These are phyloP conservation scores for Penicillium fimorum DNA, from an alignment of 495 filamentous ascomycete genomes.

Conservation along the genomic window DNA sequence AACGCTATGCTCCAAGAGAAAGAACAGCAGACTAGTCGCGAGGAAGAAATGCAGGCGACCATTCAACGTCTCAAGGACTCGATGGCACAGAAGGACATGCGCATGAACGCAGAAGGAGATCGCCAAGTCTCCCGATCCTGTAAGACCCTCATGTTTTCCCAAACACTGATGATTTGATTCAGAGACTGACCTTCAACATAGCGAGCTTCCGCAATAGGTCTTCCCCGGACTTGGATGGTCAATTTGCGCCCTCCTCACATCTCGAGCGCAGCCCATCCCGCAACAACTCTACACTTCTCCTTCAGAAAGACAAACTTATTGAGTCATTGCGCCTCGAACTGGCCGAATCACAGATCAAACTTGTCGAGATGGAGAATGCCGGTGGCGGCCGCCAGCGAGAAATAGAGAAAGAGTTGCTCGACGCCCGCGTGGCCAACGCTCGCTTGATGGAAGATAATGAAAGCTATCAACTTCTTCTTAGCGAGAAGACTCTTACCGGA, in stretches of 20 bases:
- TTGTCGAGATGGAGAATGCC: slow-evolving; percentile 90
- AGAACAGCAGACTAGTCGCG: slow-evolving; percentile 75
- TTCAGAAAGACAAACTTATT: slow-evolving; percentile 95
- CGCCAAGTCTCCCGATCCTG: slow-evolving; percentile 66
- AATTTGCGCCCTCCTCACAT: slow-evolving; percentile 85
- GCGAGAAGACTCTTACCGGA: slow-evolving; percentile 89
- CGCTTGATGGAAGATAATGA: slow-evolving; percentile 98
- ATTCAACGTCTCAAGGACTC: slow-evolving; percentile 90
- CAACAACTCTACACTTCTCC: slow-evolving; percentile 80
- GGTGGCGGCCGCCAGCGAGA: slow-evolving; percentile 82
- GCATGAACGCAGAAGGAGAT: slow-evolving; percentile 60
- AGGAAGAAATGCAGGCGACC: slow-evolving; percentile 84
- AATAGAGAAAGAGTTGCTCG: slow-evolving; percentile 82
- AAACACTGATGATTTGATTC: background rate
- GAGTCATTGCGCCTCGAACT: slow-evolving; percentile 88
- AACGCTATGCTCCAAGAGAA: slow-evolving; percentile 85
- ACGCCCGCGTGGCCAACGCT: slow-evolving; percentile 90
- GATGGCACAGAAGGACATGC: slow-evolving; percentile 66
- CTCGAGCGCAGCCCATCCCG: slow-evolving; percentile 77
- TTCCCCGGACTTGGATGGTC: slow-evolving; percentile 55
- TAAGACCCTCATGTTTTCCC: slow-evolving; percentile 42
- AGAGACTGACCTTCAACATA: slow-evolving; percentile 38
- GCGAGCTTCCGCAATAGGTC: slow-evolving; percentile 54
- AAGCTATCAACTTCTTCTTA: slow-evolving; percentile 90
- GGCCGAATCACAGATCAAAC: slow-evolving; percentile 91